Evolutionary conservation across 1,284 basidiomycete genomes (phyloP).

Genomic region (Athelia psychrophila): DNA sequence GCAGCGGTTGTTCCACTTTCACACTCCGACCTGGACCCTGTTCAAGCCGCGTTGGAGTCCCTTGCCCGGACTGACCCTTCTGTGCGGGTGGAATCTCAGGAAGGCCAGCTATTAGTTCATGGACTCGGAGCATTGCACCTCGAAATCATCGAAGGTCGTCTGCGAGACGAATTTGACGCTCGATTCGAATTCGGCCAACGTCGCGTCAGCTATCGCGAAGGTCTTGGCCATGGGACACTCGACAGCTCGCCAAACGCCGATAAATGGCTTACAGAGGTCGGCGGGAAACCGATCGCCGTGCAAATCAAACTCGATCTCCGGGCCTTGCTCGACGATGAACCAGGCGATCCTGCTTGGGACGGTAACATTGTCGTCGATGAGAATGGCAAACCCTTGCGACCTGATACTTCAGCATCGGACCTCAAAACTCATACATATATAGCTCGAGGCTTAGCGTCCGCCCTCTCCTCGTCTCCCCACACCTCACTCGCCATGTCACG

Average conservation of each 20-base stretch:
- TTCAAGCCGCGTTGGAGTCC: constrained; percentile 71
- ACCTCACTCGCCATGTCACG: constrained; percentile 67
- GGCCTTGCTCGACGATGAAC: constrained; percentile 49
- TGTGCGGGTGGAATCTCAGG: constrained; percentile 71
- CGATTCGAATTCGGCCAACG: constrained; percentile 77
- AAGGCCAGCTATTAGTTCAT: constrained; percentile 82
- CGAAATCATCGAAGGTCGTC: constrained; percentile 80
- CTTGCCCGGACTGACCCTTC: constrained; percentile 87
- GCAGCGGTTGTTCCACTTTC: constrained; percentile 80
- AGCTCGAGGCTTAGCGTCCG: constrained; percentile 63
- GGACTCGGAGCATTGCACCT: constrained; percentile 85
- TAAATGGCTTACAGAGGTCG: constrained; percentile 60
- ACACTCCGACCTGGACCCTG: constrained; percentile 74
- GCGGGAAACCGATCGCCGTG: constrained; percentile 47
- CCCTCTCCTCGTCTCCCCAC: constrained; percentile 74
- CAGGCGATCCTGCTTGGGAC: constrained; percentile 67
- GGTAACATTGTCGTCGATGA: constrained; percentile 66
- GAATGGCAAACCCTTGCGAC: constrained; percentile 47
- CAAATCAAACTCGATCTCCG: constrained; percentile 51
- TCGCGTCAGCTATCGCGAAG: constrained; percentile 80
- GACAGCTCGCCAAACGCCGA: constrained; percentile 23
- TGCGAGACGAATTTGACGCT: constrained; percentile 79
- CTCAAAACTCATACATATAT: constrained; percentile 47
- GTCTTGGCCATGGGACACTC: constrained; percentile 41
- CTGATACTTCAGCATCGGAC: constrained; percentile 44